phyloP scores from a whole-genome alignment of 176 grass and related monocot species.

The Otatea glauca region DNA sequence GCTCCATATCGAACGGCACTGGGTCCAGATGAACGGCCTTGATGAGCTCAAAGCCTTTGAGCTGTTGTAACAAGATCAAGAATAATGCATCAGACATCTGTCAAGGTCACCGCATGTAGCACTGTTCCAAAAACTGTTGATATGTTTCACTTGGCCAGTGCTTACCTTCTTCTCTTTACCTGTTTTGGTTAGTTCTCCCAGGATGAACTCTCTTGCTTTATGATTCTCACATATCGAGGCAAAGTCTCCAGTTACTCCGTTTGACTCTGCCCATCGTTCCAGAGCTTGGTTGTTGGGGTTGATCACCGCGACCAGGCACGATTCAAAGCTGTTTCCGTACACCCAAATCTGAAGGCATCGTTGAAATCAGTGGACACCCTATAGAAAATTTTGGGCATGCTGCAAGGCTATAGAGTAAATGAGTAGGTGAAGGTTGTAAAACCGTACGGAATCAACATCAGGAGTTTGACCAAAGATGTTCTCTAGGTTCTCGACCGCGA shows the following conservation, averaged over 20 bases:
- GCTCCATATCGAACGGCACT: slow-evolving; percentile 80
- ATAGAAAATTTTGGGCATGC: not conserved
- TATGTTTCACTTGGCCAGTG: not conserved
- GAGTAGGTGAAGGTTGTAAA: slow-evolving; percentile 18
- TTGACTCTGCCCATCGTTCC: slow-evolving; percentile 76
- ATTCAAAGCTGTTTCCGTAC: slow-evolving; percentile 96
- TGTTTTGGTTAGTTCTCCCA: slow-evolving; percentile 68
- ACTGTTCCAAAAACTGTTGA: not conserved
- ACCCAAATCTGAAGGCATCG: slow-evolving; percentile 72
- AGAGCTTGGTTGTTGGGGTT: slow-evolving; percentile 82
- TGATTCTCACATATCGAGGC: slow-evolving; percentile 58
- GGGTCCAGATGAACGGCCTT: slow-evolving; percentile 90
- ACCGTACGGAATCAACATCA: slow-evolving; percentile 76
- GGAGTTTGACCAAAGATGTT: slow-evolving; percentile 86
- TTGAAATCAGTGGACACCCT: not conserved
- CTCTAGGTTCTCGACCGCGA: slow-evolving; percentile 95
- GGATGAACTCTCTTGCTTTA: slow-evolving; percentile 71
- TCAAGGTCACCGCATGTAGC: not conserved
- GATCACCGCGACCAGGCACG: slow-evolving; percentile 72
- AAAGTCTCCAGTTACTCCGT: slow-evolving; percentile 65
- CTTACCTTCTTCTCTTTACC: slow-evolving; percentile 83
- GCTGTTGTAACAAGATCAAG: slow-evolving; percentile 52
- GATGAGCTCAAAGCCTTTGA: slow-evolving; percentile 94
- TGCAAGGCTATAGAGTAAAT: not conserved
- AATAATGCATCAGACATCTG: slow-evolving; percentile 26